phyloP scores from a whole-genome alignment of 768 basidiomycete genomes.

The Suillus hirtellus region DNA sequence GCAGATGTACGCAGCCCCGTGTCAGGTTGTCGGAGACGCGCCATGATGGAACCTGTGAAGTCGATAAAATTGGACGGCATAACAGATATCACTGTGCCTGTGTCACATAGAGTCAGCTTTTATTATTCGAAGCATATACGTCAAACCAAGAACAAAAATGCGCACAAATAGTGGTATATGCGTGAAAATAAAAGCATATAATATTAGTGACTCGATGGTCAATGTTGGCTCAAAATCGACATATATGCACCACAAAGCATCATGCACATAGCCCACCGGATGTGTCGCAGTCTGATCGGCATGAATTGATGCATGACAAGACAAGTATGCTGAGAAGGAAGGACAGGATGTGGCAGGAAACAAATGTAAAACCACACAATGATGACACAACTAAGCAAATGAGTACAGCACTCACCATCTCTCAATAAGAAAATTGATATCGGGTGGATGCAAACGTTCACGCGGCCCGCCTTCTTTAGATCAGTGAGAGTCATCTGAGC shows the following conservation, averaged over 20 bases:
- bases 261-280: background rate
- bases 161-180: background rate
- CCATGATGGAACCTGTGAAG: conserved; percentile 56
- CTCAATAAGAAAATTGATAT: conserved; percentile 69
- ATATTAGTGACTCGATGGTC: background rate
- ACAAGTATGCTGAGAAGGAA: background rate
- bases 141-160: background rate
- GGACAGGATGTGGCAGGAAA: background rate
- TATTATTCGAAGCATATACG: background rate
- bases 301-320: background rate
- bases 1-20: conserved; percentile 61
- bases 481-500: conserved; percentile 22
- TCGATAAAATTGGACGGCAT: conserved; percentile 45
- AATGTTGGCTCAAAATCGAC: background rate
- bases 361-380: background rate
- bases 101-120: background rate
- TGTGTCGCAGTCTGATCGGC: background rate
- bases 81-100: conserved; percentile 67
- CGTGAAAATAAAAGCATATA: background rate
- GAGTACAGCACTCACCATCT: conserved; percentile 45
- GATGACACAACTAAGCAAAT: background rate
- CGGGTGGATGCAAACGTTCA: conserved; percentile 59
- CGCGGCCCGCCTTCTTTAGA: conserved; percentile 55
- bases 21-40: conserved; percentile 57
- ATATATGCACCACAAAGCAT: background rate